Evolutionary conservation across 306 rosid species (phyloP).

Genomic region (Quercus dentata): DNA sequence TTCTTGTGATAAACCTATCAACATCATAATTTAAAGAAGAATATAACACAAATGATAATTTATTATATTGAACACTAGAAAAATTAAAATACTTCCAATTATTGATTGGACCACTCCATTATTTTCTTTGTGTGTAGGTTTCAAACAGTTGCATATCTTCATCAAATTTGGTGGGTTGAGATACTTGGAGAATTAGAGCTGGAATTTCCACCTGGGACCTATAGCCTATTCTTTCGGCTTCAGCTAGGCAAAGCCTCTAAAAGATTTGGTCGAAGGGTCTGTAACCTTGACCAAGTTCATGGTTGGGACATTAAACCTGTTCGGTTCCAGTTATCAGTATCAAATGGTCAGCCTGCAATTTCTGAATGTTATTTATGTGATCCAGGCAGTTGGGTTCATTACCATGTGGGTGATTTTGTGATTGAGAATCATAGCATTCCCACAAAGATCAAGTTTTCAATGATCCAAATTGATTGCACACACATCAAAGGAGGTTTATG

Average conservation of each 20-base stretch:
- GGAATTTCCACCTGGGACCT: conserved; percentile 63
- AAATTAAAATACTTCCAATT: too few relatives aligned
- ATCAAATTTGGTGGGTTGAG: conserved; percentile 94
- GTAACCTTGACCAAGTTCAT: conserved; percentile 60
- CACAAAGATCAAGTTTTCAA: conserved; percentile 51
- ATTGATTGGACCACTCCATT: not conserved
- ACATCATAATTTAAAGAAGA: too few relatives aligned
- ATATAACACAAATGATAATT: too few relatives aligned
- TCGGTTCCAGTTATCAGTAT: conserved; percentile 59
- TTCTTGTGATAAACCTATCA: too few relatives aligned
- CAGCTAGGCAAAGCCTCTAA: conserved; percentile 60
- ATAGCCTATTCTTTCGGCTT: conserved; percentile 60
- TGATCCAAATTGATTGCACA: conserved; percentile 90
- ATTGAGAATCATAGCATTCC: conserved; percentile 26
- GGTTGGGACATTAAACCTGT: conserved; percentile 89
- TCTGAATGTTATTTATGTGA: conserved; percentile 44
- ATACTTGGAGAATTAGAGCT: conserved; percentile 68
- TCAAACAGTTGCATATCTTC: conserved; percentile 67
- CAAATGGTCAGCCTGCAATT: conserved; percentile 54
- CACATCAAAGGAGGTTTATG: conserved; percentile 92
- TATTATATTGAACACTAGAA: too few relatives aligned
- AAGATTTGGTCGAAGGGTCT: conserved; percentile 53
- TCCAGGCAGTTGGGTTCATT: conserved; percentile 56
- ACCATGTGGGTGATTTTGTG: conserved; percentile 63
- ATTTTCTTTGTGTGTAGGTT: conserved; percentile 41